Base-by-base conservation (phyloP, 2,329 filamentous ascomycete species). In the Colletotrichum cereale region DNA sequence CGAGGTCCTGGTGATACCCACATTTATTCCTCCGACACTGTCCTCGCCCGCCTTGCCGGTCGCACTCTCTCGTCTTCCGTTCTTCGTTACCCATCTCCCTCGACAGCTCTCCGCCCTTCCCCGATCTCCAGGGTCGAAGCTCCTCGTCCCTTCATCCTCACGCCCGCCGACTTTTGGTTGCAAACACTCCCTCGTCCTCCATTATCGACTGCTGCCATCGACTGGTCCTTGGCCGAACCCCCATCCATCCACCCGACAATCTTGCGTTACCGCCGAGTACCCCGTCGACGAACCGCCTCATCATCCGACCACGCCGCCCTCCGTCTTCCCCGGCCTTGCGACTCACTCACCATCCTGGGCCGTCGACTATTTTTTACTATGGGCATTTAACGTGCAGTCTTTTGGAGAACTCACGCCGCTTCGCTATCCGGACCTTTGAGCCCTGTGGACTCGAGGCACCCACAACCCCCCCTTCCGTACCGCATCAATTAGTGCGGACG, bases 1-100 rank as follows among this genome's bases (percentile, higher is more conserved):
- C 42, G 67, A 72, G 40, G 55, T 44, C 65, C 68, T 72, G 38
- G 60, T 57, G 61, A 71, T 71, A 65, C 50, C 70, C 70, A 72
- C 70, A 71, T 72, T 71, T 72, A 42, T 71, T 71, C 70, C 66
- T 66, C 70, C 70, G 70, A 72, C 66, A 64, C 69, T 72, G 66
- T 71, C 55, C 70, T 72, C 47, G 67, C 66, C 66, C 70, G 66
- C 61, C 70, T 62, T 71, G 50, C 61, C 55, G 67, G 66, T 72
- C 65, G 69, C 65, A 72, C 69, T 71, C 65, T 68, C 65, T 68
- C 26, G 58, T 64, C 69, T 71, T 64, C 58, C 60, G 69, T 69
- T 60, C 66, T 69, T 72, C 69, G 69, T 60, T 63, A 63, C 53
- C 60, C 69, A 69, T 72, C 69, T 72, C 53, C 69, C 60, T 72